Evolutionary conservation across 225 moss, liverwort and hornwort genomes (phyloP).

Genomic region (Asterella californica): DNA sequence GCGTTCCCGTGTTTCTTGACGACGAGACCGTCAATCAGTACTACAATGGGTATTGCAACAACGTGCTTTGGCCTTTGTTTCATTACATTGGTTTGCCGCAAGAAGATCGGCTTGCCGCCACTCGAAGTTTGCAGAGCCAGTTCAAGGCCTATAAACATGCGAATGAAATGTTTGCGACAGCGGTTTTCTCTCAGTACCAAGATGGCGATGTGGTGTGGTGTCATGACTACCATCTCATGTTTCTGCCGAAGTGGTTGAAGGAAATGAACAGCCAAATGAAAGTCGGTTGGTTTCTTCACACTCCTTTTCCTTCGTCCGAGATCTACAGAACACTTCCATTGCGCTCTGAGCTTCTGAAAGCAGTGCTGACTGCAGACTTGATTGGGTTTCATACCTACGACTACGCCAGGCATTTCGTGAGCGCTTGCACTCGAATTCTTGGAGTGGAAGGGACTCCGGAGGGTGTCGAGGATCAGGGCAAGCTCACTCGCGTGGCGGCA

Average conservation of each 20-base stretch:
- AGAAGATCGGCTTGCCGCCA: constrained; percentile 72
- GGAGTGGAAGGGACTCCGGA: constrained; percentile 92
- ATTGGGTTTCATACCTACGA: constrained; percentile 94
- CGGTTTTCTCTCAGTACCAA: constrained; percentile 68
- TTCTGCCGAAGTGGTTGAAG: constrained; percentile 78
- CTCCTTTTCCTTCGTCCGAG: constrained; percentile 90
- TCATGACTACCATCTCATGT: constrained; percentile 95
- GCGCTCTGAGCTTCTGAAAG: constrained; percentile 85
- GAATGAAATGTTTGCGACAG: constrained; percentile 66
- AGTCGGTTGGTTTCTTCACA: constrained; percentile 90
- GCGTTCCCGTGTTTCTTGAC: constrained; percentile 81
- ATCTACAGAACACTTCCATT: constrained; percentile 78
- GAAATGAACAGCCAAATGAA: constrained; percentile 62
- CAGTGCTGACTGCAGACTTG: constrained; percentile 75
- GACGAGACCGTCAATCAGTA: constrained; percentile 65
- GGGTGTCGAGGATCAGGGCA: constrained; percentile 88
- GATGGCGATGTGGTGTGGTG: constrained; percentile 94
- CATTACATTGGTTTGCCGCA: constrained; percentile 87
- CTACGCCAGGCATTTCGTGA: constrained; percentile 89
- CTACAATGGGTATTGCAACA: constrained; percentile 90
- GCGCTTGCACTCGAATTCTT: constrained; percentile 79
- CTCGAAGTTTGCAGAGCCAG: constrained; percentile 72
- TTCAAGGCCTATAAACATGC: constrained; percentile 66
- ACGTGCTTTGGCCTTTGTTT: constrained; percentile 79
- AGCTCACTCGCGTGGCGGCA: constrained; percentile 82